phyloP scores from a whole-genome alignment of 2,329 filamentous ascomycete species.

The Colletotrichum karsti region DNA sequence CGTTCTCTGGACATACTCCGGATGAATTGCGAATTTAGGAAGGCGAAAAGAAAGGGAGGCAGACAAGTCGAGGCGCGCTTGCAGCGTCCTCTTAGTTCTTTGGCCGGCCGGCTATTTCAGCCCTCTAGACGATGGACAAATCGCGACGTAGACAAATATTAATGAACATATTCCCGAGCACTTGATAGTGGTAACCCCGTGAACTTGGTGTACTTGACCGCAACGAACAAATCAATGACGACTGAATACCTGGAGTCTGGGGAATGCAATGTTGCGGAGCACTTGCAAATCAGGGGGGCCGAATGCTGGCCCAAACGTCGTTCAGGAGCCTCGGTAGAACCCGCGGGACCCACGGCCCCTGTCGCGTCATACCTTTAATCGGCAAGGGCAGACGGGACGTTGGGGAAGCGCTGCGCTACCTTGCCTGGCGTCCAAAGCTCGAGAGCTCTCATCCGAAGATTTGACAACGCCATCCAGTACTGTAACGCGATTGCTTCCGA shows the following conservation, averaged over 20 bases:
- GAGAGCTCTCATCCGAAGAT: not conserved
- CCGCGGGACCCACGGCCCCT: not conserved
- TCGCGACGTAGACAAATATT: slow-evolving; percentile 46
- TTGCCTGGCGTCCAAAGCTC: not conserved
- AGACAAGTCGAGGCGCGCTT: slow-evolving; percentile 22
- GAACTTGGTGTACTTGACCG: not conserved
- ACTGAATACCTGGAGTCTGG: not conserved
- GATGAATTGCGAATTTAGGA: slow-evolving; percentile 23
- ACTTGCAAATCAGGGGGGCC: not conserved
- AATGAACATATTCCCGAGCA: slow-evolving; percentile 40
- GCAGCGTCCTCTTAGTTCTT: slow-evolving; percentile 20
- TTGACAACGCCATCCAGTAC: not conserved
- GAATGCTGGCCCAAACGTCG: not conserved
- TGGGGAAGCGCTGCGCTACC: not conserved
- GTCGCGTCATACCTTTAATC: slow-evolving; percentile 12
- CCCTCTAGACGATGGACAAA: slow-evolving; percentile 30
- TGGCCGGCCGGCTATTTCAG: slow-evolving; percentile 22
- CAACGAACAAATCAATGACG: not conserved
- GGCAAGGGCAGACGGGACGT: not conserved
- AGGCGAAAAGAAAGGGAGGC: slow-evolving; percentile 20
- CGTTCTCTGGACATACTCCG: slow-evolving; percentile 30
- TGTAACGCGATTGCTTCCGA: too few species aligned
- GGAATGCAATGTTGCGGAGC: not conserved
- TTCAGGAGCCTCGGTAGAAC: slow-evolving; percentile 17
- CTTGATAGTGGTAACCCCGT: not conserved